A percentile compares a stretch with the other conserved stretches of the same genome.
These are phyloP conservation scores for Mucuna pruriens DNA, from an alignment of 306 rosid genomes.

Conservation along the genomic window DNA sequence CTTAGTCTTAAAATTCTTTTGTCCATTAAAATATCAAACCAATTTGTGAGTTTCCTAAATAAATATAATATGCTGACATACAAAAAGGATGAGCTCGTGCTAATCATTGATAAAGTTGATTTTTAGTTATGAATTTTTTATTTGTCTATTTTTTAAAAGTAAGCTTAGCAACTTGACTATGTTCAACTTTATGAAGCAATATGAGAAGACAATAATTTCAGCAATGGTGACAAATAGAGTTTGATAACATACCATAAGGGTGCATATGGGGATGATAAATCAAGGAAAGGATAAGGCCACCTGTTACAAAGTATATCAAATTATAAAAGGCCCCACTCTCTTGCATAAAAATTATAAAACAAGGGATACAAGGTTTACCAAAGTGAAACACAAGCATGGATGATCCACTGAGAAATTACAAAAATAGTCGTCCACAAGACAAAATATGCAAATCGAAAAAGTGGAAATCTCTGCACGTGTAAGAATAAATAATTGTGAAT, in stretches of 20 bases:
- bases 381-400: constrained; percentile 68
- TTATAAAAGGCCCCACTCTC: background rate
- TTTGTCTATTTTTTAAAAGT: background rate
- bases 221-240: background rate
- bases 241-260: constrained; percentile 73
- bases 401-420: constrained; percentile 82
- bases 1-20: background rate
- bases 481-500: constrained; percentile 24
- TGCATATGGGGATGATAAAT: constrained; percentile 68
- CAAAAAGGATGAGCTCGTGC: background rate
- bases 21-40: background rate
- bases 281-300: constrained; percentile 99
- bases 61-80: background rate
- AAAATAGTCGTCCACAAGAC: constrained; percentile 70
- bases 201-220: constrained; percentile 7
- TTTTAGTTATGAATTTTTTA: background rate
- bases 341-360: constrained; percentile 11
- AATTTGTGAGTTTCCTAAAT: background rate
- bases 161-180: background rate
- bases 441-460: constrained; percentile 84
- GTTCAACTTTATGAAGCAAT: constrained; percentile 19
- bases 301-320: constrained; percentile 44
- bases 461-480: constrained; percentile 77
- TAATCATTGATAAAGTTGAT: background rate
- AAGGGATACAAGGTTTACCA: constrained; percentile 49